Evolutionary conservation across 805 yeast genomes (phyloP).

Genomic region (Maudiozyma turicensis): DNA sequence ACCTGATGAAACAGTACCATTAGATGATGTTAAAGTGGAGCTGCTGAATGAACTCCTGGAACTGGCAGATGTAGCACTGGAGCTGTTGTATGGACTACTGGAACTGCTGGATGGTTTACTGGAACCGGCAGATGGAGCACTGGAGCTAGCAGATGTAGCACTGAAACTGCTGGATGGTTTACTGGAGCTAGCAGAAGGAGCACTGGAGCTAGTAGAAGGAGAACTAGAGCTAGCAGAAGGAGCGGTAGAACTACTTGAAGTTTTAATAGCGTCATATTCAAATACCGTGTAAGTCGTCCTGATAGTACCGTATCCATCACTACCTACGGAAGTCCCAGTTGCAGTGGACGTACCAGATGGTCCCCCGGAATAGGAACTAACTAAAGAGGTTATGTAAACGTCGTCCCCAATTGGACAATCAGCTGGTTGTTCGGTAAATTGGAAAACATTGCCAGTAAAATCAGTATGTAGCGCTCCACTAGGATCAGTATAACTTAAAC

Average conservation of each 20-base stretch:
- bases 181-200: no score
- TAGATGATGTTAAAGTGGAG: not conserved
- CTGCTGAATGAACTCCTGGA: not conserved
- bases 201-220: not conserved
- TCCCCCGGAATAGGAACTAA: not conserved
- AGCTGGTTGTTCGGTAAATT: not conserved
- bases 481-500: slow-evolving; percentile 3
- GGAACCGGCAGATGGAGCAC: no score
- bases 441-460: not conserved
- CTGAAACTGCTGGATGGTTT: not conserved
- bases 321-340: slow-evolving; percentile 6
- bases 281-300: slow-evolving; percentile 7
- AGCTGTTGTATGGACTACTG: not conserved
- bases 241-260: slow-evolving; percentile 19
- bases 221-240: not conserved
- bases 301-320: slow-evolving; percentile 5
- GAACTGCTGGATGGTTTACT: no score
- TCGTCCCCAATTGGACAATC: not conserved
- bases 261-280: no score
- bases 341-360: slow-evolving; percentile 6
- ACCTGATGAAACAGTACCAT: no score
- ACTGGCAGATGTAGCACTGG: not conserved
- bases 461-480: not conserved
- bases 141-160: no score
- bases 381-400: not conserved